phyloP scores from a whole-genome alignment of 2,329 filamentous ascomycete genomes.

The Pseudocercospora crystallina region DNA sequence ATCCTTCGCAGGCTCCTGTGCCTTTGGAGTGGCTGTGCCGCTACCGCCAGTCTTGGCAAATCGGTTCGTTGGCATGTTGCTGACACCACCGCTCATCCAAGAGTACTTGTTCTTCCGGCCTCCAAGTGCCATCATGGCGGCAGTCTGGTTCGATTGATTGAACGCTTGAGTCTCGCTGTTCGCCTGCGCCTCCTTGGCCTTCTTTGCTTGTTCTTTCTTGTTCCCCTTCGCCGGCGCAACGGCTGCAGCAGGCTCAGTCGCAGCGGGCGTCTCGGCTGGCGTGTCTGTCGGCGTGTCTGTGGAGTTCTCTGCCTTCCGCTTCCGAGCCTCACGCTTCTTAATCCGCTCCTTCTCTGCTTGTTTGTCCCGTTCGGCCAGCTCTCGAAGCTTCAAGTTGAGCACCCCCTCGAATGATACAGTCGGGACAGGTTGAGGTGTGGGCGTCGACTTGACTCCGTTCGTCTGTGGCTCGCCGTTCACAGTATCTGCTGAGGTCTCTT shows the following conservation, averaged over 20 bases:
- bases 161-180: constrained; percentile 46
- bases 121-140: constrained; percentile 68
- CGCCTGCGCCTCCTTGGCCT: constrained; percentile 66
- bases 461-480: constrained; percentile 24
- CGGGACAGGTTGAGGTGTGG: constrained; percentile 39
- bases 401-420: constrained; percentile 45
- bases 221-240: constrained; percentile 65
- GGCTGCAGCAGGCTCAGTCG: constrained; percentile 37
- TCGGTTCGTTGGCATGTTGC: constrained; percentile 54
- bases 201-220: constrained; percentile 84
- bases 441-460: constrained; percentile 29
- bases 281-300: constrained; percentile 27
- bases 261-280: constrained; percentile 29
- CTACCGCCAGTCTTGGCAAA: constrained; percentile 31
- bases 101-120: constrained; percentile 68
- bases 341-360: constrained; percentile 67
- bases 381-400: constrained; percentile 56
- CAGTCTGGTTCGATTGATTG: constrained; percentile 79
- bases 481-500: constrained; percentile 10
- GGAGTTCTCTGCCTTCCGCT: constrained; percentile 28
- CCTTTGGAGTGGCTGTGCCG: constrained; percentile 30
- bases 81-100: constrained; percentile 68
- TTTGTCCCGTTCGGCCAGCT: constrained; percentile 65
- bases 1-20: constrained; percentile 13
- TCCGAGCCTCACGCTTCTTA: constrained; percentile 45